phyloP scores from a whole-genome alignment of 352 stramenopile genomes.

The Phytophthora capsici region DNA sequence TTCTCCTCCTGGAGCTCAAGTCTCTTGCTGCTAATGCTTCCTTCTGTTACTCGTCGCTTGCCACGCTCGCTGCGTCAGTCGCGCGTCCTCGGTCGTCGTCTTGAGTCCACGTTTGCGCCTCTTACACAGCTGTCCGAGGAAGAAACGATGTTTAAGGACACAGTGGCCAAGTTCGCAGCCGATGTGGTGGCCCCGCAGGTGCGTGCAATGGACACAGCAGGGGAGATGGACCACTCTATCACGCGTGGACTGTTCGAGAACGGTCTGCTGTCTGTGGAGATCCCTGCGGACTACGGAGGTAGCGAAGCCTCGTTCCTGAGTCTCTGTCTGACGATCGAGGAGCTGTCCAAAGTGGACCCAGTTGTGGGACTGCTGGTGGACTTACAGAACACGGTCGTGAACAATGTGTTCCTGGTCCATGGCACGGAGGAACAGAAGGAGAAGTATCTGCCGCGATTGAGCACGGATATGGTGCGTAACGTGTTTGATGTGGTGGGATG shows the following conservation, averaged over 20 bases:
- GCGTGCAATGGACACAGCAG: conserved; percentile 92
- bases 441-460: conserved; percentile 86
- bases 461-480: conserved; percentile 70
- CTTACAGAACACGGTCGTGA: conserved; percentile 95
- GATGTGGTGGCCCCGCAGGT: conserved; percentile 90
- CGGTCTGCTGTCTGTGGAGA: conserved; percentile 96
- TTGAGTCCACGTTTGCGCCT: conserved; percentile 40
- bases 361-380: conserved; percentile 95
- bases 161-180: conserved; percentile 85
- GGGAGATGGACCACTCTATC: conserved; percentile 91
- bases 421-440: conserved; percentile 85
- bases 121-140: conserved; percentile 72
- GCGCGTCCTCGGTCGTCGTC: conserved; percentile 4
- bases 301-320: conserved; percentile 95
- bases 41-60: conserved; percentile 2
- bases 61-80: conserved; percentile 1
- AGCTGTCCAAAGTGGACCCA: conserved; percentile 96
- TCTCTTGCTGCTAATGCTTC: background rate
- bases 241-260: conserved; percentile 93
- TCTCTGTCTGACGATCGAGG: conserved; percentile 96
- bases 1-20: conserved; percentile 16
- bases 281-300: conserved; percentile 92
- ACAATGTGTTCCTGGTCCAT: conserved; percentile 94
- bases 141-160: conserved; percentile 76
- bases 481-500: background rate